These are phyloP conservation scores for Aspergillus ellipticus DNA, from an alignment of 495 filamentous ascomycete genomes.

Conservation along the genomic window DNA sequence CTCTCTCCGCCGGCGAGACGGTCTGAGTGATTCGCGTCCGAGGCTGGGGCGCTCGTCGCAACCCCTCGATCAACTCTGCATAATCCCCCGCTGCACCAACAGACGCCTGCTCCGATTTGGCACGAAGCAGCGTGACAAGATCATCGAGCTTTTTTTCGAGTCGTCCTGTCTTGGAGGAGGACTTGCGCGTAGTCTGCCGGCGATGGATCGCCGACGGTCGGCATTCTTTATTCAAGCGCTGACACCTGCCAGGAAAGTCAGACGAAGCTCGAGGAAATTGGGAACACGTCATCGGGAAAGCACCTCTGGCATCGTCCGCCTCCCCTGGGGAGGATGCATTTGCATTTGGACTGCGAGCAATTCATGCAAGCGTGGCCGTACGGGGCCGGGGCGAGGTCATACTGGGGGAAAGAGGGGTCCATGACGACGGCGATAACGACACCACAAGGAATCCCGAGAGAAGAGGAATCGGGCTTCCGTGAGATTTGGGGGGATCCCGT, in stretches of 20 bases:
- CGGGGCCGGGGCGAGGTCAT: neutral
- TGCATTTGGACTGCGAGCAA: conserved; percentile 1
- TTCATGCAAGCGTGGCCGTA: conserved; percentile 3
- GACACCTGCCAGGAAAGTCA: neutral
- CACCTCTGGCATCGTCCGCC: neutral
- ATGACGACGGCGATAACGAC: neutral
- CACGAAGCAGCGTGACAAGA: neutral
- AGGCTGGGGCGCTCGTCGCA: neutral
- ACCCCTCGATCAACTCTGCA: neutral
- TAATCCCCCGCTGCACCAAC: neutral
- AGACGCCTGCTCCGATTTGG: neutral
- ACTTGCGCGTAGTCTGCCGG: neutral
- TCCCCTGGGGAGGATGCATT: neutral
- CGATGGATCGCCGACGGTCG: neutral
- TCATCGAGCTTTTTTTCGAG: conserved; percentile 1
- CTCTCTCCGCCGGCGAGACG: neutral
- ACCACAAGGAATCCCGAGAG: neutral
- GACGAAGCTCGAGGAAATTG: neutral
- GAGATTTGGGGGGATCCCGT: neutral
- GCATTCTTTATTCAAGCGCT: conserved; percentile 1
- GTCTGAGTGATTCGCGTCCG: neutral
- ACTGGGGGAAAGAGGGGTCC: neutral
- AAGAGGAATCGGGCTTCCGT: neutral
- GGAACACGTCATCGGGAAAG: neutral
- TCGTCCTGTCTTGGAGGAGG: neutral